These are phyloP conservation scores for Wickerhamiella sorbophila DNA, from an alignment of 805 yeast genomes.

Conservation along the genomic window DNA sequence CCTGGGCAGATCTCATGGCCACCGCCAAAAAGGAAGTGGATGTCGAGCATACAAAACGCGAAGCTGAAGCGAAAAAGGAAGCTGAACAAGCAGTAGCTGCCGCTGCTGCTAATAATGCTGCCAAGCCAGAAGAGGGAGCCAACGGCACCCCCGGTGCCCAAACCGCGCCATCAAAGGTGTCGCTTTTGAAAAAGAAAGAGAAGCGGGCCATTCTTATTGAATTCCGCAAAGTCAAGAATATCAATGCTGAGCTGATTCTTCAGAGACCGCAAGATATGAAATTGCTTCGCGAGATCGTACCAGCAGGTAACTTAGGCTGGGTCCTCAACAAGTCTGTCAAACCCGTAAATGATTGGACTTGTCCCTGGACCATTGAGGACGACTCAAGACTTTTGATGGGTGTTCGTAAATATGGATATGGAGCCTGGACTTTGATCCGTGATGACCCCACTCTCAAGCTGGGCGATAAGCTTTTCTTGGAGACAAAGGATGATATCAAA, in stretches of 20 bases:
- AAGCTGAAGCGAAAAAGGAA: conserved; percentile 16
- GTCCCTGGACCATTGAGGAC: conserved; percentile 70
- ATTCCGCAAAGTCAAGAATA: conserved; percentile 69
- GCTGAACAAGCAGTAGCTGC: conserved; percentile 20
- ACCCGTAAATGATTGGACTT: conserved; percentile 80
- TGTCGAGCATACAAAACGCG: conserved; percentile 52
- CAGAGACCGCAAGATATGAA: conserved; percentile 78
- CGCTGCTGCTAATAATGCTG: conserved; percentile 17
- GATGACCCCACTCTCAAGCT: conserved; percentile 88
- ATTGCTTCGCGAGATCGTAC: conserved; percentile 40
- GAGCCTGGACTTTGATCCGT: conserved; percentile 85
- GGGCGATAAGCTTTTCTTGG: conserved; percentile 66
- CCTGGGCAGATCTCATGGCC: conserved; percentile 57
- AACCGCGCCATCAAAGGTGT: conserved; percentile 29
- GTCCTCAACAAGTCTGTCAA: conserved; percentile 51
- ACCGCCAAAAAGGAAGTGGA: conserved; percentile 47
- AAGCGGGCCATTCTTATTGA: conserved; percentile 83
- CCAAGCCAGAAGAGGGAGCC: conserved; percentile 6
- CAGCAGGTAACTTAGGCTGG: conserved; percentile 44
- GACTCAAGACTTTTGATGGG: conserved; percentile 83
- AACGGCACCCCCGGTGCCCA: conserved; percentile 11
- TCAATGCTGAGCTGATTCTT: conserved; percentile 79
- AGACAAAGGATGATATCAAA: conserved; percentile 16
- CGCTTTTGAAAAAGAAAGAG: conserved; percentile 51
- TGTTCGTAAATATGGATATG: conserved; percentile 84